Evolutionary conservation across 2,329 filamentous ascomycete species (phyloP), one percentile per base, ranked within the genome.

Genomic region (Botrytis aclada): DNA sequence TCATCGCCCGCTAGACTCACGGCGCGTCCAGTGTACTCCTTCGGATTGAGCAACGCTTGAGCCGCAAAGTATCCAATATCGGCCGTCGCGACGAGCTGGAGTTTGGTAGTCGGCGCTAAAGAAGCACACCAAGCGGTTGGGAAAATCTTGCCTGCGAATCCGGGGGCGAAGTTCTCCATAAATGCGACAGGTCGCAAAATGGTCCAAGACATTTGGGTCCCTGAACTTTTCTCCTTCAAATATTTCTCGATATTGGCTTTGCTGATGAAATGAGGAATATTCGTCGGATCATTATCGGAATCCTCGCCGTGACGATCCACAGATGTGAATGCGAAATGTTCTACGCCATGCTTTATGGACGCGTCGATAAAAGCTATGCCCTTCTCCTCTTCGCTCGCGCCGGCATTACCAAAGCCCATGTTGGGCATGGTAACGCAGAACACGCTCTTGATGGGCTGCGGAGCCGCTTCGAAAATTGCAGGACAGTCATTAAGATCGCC

Each of bases 171-270:
- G 78, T 84, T 84, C 2, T 89, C 88, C 80, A 88, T 85, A 80
- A 90, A 90, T 0, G 85, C 86, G 0, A 85, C 84, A 0, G 88
- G 88, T 10, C 88, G 83, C 8, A 90, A 80, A 58, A 90, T 86
- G 0, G 87, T 88, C 83, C 85, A 90, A 18, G 81, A 80, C 86
- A 88, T 88, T 2, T 82, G 80, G 1, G 77, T 77, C 5, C 72
- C 74, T n/a, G 81, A 81, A 14, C 83, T 78, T 47, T 83, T 82
- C 39, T 85, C 82, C 43, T 84, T 79, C n/a, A 89, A 82, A 75
- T 89, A 83, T 71, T 85, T 80, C 79, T 90, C 88, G 74, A 89
- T 87, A n/a, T 84, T 78, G 75, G 85, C 83, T 77, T 90, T 89
- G 76, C 78, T 81, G 58, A 84, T 83, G 79, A 89, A 90, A 79